phyloP scores from a whole-genome alignment of 2,329 filamentous ascomycete genomes.

The Alternaria atra region DNA sequence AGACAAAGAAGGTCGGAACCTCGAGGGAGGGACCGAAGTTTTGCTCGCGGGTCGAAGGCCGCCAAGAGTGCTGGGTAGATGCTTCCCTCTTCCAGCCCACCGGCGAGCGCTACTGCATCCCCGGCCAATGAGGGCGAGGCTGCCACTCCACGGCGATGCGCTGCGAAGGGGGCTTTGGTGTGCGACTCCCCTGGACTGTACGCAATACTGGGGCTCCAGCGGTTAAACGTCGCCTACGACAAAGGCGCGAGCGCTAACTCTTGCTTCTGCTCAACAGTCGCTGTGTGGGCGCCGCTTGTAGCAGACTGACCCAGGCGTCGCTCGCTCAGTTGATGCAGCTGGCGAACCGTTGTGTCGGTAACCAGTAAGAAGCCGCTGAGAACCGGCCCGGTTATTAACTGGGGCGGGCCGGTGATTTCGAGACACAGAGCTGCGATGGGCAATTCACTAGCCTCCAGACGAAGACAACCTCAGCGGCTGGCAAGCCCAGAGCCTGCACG shows the following conservation, averaged over 20 bases:
- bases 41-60: slow-evolving; percentile 23
- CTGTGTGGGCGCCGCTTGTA: slow-evolving; percentile 1
- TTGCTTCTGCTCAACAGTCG: slow-evolving; percentile 15
- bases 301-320: slow-evolving; percentile 11
- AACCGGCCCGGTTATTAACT: slow-evolving; percentile 12
- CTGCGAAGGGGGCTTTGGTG: slow-evolving; percentile 11
- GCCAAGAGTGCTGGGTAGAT: slow-evolving; percentile 24
- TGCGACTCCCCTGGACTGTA: slow-evolving; percentile 5
- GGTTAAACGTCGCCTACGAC: slow-evolving; percentile 13
- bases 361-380: background rate
- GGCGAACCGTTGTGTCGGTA: slow-evolving; percentile 7
- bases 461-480: slow-evolving; percentile 3
- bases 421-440: slow-evolving; percentile 7
- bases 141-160: slow-evolving; percentile 22
- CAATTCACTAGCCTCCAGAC: background rate
- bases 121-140: slow-evolving; percentile 21
- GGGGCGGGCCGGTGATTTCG: slow-evolving; percentile 15
- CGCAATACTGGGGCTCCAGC: slow-evolving; percentile 12
- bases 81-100: slow-evolving; percentile 21
- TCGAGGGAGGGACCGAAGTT: slow-evolving; percentile 23
- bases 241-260: slow-evolving; percentile 7
- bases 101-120: slow-evolving; percentile 26
- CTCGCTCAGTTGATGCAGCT: slow-evolving; percentile 14
- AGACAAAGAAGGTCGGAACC: slow-evolving; percentile 11
- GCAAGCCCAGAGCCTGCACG: background rate